Evolutionary conservation across 73 alveolate species (phyloP).

Genomic region (Paramecium tetraurelia): DNA sequence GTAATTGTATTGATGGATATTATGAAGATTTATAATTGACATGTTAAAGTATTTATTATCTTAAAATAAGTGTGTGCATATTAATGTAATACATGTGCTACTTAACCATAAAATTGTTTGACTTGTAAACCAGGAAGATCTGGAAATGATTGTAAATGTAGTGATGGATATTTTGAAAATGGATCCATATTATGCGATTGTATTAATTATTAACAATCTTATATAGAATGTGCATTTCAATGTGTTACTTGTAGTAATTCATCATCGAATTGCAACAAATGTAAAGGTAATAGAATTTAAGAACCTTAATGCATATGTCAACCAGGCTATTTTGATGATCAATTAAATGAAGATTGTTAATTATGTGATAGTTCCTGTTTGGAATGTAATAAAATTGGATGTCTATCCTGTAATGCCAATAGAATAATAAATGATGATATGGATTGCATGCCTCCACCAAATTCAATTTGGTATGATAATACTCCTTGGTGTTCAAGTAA

Average conservation of each 20-base stretch:
- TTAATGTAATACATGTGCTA: background rate
- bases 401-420: background rate
- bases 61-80: background rate
- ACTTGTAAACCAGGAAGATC: background rate
- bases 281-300: constrained; percentile 7
- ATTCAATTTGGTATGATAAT: background rate
- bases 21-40: background rate
- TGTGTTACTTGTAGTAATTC: background rate
- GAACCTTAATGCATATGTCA: background rate
- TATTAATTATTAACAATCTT: background rate
- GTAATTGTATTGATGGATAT: background rate
- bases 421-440: background rate
- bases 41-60: background rate
- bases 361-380: background rate
- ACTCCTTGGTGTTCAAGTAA: background rate
- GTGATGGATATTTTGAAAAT: background rate
- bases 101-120: background rate
- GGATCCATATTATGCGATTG: background rate
- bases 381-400: background rate
- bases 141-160: background rate
- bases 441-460: background rate
- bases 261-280: background rate
- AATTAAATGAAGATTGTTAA: background rate
- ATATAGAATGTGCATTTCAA: background rate
- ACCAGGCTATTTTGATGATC: constrained; percentile 24